A percentile compares a stretch with the other conserved stretches of the same genome.
Evolutionary conservation across 2,329 filamentous ascomycete species (phyloP).

Genomic region (Biscogniauxia sp.): DNA sequence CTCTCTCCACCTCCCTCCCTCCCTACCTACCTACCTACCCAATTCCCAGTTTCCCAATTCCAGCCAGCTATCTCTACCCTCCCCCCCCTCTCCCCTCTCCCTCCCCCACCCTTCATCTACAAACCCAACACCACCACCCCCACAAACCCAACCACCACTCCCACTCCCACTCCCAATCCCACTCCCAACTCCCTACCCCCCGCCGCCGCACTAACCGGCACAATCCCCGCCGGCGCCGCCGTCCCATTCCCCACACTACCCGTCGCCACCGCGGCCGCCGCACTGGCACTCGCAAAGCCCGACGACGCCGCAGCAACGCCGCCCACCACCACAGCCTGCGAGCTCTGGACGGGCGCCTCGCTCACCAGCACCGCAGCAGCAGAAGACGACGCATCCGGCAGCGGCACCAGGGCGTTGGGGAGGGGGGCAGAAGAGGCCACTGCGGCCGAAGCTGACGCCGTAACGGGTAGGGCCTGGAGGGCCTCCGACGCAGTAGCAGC

Average conservation of each 20-base stretch:
- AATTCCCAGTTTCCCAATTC: too few relatives aligned
- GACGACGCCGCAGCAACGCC: neutral
- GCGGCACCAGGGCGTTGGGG: constrained; percentile 1
- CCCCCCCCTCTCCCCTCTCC: too few relatives aligned
- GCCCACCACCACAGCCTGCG: too few relatives aligned
- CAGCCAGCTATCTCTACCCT: too few relatives aligned
- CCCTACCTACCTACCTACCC: too few relatives aligned
- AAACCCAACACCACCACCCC: constrained; percentile 12
- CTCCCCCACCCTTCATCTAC: neutral
- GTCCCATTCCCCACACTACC: neutral
- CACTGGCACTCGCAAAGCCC: neutral
- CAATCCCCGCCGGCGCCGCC: neutral
- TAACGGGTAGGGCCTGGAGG: constrained; percentile 3
- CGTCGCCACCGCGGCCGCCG: neutral
- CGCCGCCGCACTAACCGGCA: constrained; percentile 12
- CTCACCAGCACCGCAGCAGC: neutral
- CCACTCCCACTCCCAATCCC: constrained; percentile 2
- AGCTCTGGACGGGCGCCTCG: too few relatives aligned
- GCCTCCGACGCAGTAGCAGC: constrained; percentile 2
- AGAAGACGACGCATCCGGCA: constrained; percentile 3
- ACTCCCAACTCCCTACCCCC: neutral
- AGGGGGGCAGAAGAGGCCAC: constrained; percentile 1
- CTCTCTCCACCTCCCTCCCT: too few relatives aligned
- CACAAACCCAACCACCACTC: constrained; percentile 9
- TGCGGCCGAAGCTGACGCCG: constrained; percentile 11